Conservation (phyloP, 768 basidiomycete genomes). For the Kwoniella mangroviensis region DNA sequence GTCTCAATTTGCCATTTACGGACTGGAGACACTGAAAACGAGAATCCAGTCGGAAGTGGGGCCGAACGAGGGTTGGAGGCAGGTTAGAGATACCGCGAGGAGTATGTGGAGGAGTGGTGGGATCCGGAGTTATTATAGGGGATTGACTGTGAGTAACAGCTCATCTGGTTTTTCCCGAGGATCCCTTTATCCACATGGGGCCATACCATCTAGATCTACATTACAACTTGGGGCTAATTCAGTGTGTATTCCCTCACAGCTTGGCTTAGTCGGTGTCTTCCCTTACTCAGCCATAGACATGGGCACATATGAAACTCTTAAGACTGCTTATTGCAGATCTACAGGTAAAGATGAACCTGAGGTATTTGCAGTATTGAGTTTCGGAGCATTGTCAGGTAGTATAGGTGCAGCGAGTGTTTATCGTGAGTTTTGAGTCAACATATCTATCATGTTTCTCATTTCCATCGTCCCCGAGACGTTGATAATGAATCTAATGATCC, state of each 20-base stretch:
- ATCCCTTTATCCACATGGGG: too few relatives aligned
- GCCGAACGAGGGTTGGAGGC: slow-evolving; percentile 58
- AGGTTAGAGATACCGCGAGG: slow-evolving; percentile 67
- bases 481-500: background rate
- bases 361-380: slow-evolving; percentile 80
- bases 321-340: slow-evolving; percentile 83
- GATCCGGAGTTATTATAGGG: slow-evolving; percentile 83
- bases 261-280: slow-evolving; percentile 94
- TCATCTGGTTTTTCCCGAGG: background rate
- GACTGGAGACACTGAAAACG: slow-evolving; percentile 96
- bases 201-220: too few relatives aligned
- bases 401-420: slow-evolving; percentile 90
- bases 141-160: slow-evolving; percentile 72
- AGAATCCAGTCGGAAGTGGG: slow-evolving; percentile 89
- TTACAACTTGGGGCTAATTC: background rate
- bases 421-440: slow-evolving; percentile 58
- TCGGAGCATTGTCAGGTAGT: slow-evolving; percentile 90
- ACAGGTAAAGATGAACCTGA: slow-evolving; percentile 88
- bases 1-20: slow-evolving; percentile 72
- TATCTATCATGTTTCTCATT: background rate
- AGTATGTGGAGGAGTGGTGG: slow-evolving; percentile 81
- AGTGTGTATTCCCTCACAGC: slow-evolving; percentile 61
- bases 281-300: slow-evolving; percentile 90
- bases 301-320: slow-evolving; percentile 89
- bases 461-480: background rate